Base-by-base conservation (phyloP, 768 basidiomycete genomes). In the Amanita pseudoporphyria region DNA sequence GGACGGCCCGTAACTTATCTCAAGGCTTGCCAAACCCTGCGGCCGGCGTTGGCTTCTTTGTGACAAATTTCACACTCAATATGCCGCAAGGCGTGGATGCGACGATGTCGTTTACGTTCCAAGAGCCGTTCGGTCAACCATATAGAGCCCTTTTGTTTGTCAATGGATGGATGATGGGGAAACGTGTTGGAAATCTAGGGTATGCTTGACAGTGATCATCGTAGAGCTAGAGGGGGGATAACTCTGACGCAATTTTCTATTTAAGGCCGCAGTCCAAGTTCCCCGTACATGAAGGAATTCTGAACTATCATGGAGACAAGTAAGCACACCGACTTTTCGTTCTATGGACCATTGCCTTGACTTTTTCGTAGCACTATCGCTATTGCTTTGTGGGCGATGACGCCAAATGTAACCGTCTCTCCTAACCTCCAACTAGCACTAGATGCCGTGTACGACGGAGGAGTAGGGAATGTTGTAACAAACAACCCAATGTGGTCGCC, bases 111-210 rank as follows among this genome's bases (percentile, higher is more conserved):
- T 87, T 90, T 59, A 77, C 72, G 1, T 90, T 89, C 59, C 74
- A 80, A 42, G 73, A 81, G 41, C 62, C 72, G 1, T 58, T 69
- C 5, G 72, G 72, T 3, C 80, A 84, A 57, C 73, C 84, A 19
- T 90, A 88, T 57, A 75, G 87, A 13, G 80, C 82, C 3, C 70
- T 79, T 38, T 56, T 91, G 36, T 90, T 86, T 52, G 82, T 91
- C 16, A 90, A 92, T 56, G 89, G 88, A 10, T 92, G 89, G 89
- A 83, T 84, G 78, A 87, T 87, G 78, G 89, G 88, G 7, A 90
- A 89, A 65, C 63, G 81, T 16, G 72, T 84, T n/a, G 79, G 67
- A 12, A 82, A 85, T 57, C 72, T 85, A 1, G 83, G 84, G 85
- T 79, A 53, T 51, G 73, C 61, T 12, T 43, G 9, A 7, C 26